Percentiles rank a stretch among this genome's conserved stretches.
phyloP scores from a whole-genome alignment of 768 basidiomycete genomes.

The Artomyces pyxidatus region DNA sequence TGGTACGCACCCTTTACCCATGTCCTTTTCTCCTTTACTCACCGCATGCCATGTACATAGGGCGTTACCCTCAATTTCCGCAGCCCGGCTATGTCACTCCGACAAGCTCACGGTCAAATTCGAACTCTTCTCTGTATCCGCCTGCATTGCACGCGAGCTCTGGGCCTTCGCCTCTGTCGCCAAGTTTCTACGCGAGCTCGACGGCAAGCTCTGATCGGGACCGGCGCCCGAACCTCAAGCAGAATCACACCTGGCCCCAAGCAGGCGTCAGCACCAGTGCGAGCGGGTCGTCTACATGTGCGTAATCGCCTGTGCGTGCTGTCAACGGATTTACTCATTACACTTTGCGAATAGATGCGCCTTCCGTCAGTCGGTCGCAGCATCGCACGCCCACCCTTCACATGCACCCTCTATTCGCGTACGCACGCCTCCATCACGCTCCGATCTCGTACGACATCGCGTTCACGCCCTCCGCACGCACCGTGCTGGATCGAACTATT shows the following conservation, averaged over 20 bases:
- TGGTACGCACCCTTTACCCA: slow-evolving; percentile 17
- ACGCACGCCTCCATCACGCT: slow-evolving; percentile 45
- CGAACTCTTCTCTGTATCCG: slow-evolving; percentile 40
- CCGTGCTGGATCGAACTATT: slow-evolving; percentile 48
- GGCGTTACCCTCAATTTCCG: slow-evolving; percentile 9
- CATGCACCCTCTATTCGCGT: slow-evolving; percentile 59
- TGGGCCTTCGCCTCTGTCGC: slow-evolving; percentile 13
- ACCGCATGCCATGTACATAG: slow-evolving; percentile 16
- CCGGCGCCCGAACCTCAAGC: slow-evolving; percentile 38
- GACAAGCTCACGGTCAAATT: slow-evolving; percentile 43
- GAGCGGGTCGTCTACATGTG: slow-evolving; percentile 35
- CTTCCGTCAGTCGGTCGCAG: slow-evolving; percentile 22
- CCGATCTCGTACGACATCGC: slow-evolving; percentile 56
- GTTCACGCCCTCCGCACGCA: slow-evolving; percentile 48
- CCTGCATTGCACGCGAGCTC: slow-evolving; percentile 24
- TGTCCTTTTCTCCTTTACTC: slow-evolving; percentile 7
- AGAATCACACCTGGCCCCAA: slow-evolving; percentile 41
- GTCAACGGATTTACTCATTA: background rate
- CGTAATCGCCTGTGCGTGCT: slow-evolving; percentile 16
- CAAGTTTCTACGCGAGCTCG: slow-evolving; percentile 3
- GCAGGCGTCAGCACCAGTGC: slow-evolving; percentile 28
- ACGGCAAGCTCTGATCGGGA: slow-evolving; percentile 20
- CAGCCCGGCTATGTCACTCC: slow-evolving; percentile 23
- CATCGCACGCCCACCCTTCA: slow-evolving; percentile 31
- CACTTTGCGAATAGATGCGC: background rate